These are phyloP conservation scores for Dactylellina haptotyla DNA, from an alignment of 2,329 filamentous ascomycete genomes.

Conservation along the genomic window DNA sequence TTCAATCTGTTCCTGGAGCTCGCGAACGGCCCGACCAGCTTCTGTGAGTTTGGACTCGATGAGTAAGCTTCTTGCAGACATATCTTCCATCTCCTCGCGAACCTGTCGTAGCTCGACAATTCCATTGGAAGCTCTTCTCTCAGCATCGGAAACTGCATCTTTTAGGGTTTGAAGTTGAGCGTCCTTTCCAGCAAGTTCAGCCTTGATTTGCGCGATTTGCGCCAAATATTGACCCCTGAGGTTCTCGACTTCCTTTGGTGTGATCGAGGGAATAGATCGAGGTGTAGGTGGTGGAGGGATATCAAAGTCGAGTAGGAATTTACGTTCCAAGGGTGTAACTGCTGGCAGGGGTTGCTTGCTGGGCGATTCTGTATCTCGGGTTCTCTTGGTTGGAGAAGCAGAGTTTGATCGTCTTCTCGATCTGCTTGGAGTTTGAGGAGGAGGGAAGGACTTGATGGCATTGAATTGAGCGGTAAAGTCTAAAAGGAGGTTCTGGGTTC, in stretches of 20 bases:
- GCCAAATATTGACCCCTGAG: conserved; percentile 90
- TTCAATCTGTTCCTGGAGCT: conserved; percentile 62
- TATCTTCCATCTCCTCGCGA: conserved; percentile 66
- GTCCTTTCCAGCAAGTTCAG: conserved; percentile 89
- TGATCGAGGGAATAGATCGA: conserved; percentile 87
- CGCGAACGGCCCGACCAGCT: conserved; percentile 62
- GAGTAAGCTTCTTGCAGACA: conserved; percentile 68
- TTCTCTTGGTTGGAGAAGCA: conserved; percentile 62
- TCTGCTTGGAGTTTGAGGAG: conserved; percentile 66
- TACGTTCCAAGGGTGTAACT: conserved; percentile 60
- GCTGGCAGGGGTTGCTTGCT: conserved; percentile 38
- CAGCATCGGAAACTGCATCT: conserved; percentile 85
- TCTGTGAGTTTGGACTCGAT: conserved; percentile 80
- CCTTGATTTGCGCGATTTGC: conserved; percentile 92
- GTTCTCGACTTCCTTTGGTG: conserved; percentile 88
- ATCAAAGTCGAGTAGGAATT: conserved; percentile 85
- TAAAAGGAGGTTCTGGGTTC: conserved; percentile 78
- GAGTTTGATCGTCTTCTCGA: conserved; percentile 63
- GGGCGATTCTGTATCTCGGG: conserved; percentile 56
- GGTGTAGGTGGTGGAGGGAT: conserved; percentile 94
- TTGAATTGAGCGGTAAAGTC: conserved; percentile 87
- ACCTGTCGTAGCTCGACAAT: conserved; percentile 68
- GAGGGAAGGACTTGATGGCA: conserved; percentile 61
- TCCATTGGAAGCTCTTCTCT: conserved; percentile 79
- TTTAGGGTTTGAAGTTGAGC: conserved; percentile 90